Percentiles rank a stretch among this genome's conserved stretches.
phyloP scores from a whole-genome alignment of 163 green algal species.

The Chlorella variabilis region DNA sequence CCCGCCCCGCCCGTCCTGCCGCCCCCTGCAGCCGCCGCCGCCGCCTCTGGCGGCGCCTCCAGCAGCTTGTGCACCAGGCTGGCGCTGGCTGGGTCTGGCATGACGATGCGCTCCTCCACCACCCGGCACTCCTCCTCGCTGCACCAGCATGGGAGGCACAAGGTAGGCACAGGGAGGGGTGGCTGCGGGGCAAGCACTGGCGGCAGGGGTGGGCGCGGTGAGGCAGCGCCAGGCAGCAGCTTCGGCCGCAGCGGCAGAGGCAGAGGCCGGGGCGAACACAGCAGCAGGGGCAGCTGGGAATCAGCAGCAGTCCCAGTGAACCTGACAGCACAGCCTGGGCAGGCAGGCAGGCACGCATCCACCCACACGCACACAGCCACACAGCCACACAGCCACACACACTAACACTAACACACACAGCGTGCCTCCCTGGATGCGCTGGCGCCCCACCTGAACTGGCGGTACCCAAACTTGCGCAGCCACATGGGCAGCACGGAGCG shows the following conservation, averaged over 20 bases:
- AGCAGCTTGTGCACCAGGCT: constrained; percentile 22
- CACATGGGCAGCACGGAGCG: constrained; percentile 64
- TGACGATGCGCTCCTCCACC: constrained; percentile 27
- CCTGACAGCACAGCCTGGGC: no score
- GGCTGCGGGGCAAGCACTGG: no score
- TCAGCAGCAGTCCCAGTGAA: background rate
- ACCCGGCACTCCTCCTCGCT: constrained; percentile 20
- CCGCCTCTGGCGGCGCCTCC: background rate
- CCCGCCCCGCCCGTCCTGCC: background rate
- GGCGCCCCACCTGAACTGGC: constrained; percentile 5
- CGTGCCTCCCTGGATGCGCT: background rate
- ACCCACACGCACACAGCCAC: no score
- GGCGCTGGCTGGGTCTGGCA: constrained; percentile 34
- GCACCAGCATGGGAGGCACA: background rate
- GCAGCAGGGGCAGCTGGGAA: no score
- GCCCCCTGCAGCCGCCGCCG: background rate
- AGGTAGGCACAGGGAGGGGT: no score
- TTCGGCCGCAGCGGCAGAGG: background rate
- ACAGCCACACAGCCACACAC: no score
- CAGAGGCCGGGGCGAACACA: background rate
- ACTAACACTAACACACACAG: background rate
- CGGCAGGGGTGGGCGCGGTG: no score
- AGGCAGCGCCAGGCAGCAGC: no score
- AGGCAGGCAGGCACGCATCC: no score
- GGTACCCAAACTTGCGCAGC: constrained; percentile 59